Evolutionary conservation across 768 basidiomycete species (phyloP), one percentile per base, ranked within the genome.

Genomic region (Rhodotorula babjevae): DNA sequence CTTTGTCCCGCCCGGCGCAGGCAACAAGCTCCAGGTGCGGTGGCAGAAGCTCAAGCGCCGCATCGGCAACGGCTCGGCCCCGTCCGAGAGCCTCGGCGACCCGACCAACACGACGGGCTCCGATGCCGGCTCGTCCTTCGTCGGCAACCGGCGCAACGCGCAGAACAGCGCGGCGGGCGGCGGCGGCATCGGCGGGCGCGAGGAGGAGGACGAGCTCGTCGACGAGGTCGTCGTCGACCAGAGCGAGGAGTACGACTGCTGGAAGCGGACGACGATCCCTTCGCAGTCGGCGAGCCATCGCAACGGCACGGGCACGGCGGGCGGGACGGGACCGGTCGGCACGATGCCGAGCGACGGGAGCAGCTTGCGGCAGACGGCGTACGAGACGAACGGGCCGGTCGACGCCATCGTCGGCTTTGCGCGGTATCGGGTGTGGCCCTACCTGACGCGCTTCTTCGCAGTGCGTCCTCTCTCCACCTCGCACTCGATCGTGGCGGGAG

Each of bases 211-310:
- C 33, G 47, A 44, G 29, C 67, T 69, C 2, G 86, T 75, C 7
- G 86, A 91, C 79, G 86, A 89, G 82, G 86, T 90, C 31, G 86
- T 91, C 33, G 90, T 91, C 25, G 90, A 91, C 80, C 85, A 89
- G 60, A 81, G 84, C 46, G 89, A 61, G 31, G 67, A 76, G 21
- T 64, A 71, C 68, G 71, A 71, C 50, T 70, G 68, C 31, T 72
- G 77, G 67, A 67, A 86, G 18, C 50, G 84, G 79, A 87, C 83
- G 63, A 85, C 85, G 31, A 79, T 84, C 55, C 81, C 85, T 33
- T 80, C 79, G 60, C 85, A 85, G 65, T 86, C 86, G 25, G 85
- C 83, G 84, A 61, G 84, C 81, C 64, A 84, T 83, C 72, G 44
- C 49, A 82, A 82, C 61, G 82, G 79, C 36, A 76, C 70, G 31